Base-by-base conservation (phyloP, 78 protist species). In the Tieghemostelium lacteum region DNA sequence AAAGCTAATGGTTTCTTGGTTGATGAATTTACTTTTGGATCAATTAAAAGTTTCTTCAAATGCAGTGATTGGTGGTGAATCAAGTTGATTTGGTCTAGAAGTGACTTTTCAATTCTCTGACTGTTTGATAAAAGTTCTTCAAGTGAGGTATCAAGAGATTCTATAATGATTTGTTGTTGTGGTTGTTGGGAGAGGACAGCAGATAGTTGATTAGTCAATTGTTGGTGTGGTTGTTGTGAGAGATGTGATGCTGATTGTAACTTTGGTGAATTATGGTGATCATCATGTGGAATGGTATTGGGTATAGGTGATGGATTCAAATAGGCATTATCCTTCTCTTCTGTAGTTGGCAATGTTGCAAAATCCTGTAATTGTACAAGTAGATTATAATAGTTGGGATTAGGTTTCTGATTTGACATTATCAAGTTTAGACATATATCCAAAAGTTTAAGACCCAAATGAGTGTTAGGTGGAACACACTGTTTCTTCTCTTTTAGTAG, bases 401-500 rank as follows among this genome's bases (percentile, higher is more conserved):
- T 52, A 26, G 83, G 83, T 57, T 73, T 73, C 3, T 42, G 37
- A 16, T 73, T 50, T 36, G 74, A 65, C 62, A 54, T 69, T 8
- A 80, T 80, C 12, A 80, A 31, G 42, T 80, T 80, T 29, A 80
- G 36, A 50, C 75, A 65, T 3, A 65, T 26, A 57, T 80, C 88
- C 28, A 80, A 69, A 19, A 80, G 40, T 29, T 69, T 80, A 4
- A 80, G 33, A 67, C 88, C 88, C 58, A 80, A 29, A 24, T 42
- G 60, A 14, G 74, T 80, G 31, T 80, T 80, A 22, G 88, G 88
- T 39, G 88, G 73, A 19, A 65, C 26, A 0, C 67, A 22, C 36
- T 64, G 73, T 34, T 80, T 80, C 88, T 80, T 80, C 50, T 80
- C 88, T 33, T 50, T 33, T 28, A 80, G 34, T 40, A 80, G 34